Base-by-base conservation (phyloP, 2,329 filamentous ascomycete species). In the Aspergillus japonicus region DNA sequence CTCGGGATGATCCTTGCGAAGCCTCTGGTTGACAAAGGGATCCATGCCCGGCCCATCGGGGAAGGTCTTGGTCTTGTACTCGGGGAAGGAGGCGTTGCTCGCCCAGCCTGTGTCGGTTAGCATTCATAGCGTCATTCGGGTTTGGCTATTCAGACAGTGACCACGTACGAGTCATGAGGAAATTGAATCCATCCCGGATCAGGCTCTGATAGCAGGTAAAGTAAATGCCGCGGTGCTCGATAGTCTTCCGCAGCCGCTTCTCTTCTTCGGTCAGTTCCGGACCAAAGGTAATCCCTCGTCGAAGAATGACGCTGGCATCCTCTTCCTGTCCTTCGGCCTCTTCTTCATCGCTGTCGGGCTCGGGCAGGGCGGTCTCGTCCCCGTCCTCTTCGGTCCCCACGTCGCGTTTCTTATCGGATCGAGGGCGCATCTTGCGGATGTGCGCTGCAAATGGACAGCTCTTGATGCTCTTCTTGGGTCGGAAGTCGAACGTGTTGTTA, bases 121-220 rank as follows among this genome's bases (percentile, higher is more conserved):
- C 35, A 44, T 49, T 23, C 59, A 69, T 66, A 23, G 67, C 21
- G 59, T 69, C 23, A 56, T 66, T 33, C 23, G 23, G 23, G 23
- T 23, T 23, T 3, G 3, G 23, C 23, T 23, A 4, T 23, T 3
- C 2, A 23, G 23, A 2, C 23, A 23, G 31, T 33, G 7, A 8
- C 31, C 31, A 52, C 56, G 33, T 47, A 57, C 56, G 56, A 1
- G 48, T 57, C 31, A 42, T 68, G 7, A 44, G 39, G 39, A 44
- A 44, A 19, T 44, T 44, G 51, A 69, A 71, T 0, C 79, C 79
- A 31, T 77, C 68, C 6, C 56, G 60, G 23, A 82, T 70, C 50
- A 75, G 72, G 60, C 75, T 77, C 64, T 81, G 80, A 60, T 81
- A 82, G 63, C 77, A 80, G 4, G 70, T 70, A 57, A 82, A 82